Evolutionary conservation across 768 basidiomycete species (phyloP), one percentile per base, ranked within the genome.

Genomic region (Trametes cinnabarina): DNA sequence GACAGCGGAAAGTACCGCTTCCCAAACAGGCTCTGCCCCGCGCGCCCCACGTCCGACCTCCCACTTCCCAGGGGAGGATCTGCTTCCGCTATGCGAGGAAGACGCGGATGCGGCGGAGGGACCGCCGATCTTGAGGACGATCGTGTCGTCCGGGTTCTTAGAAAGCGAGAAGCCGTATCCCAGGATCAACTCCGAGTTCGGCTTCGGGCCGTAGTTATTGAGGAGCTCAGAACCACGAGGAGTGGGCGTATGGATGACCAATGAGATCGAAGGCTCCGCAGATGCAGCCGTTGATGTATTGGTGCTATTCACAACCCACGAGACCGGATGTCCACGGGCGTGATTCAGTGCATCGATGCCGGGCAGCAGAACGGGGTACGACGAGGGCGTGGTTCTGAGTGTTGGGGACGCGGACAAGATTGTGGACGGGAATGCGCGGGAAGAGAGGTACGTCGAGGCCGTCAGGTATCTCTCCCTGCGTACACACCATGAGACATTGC

Each of bases 201-300:
- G 85, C 69, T 97, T 97, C 0, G 86, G 82, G 0, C 94, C 95
- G 70, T 97, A 97, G 69, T 96, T 96, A 74, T 94, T 96, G 74
- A 87, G 85, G 19, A 95, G 74, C 69, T 94, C 88, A 23, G 77
- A 66, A 15, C 78, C 80, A 1, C 71, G 60, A 1, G 61, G 60
- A 3, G 77, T 73, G 0, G 74, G 47, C 1, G 65, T 70, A 64
- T 87, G 87, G 7, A 81, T 72, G 2, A 90, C 74, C 50, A 96
- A 79, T 1, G 88, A 83, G 54, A 95, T 80, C 15, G 71, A 71
- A 47, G 79, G 69, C 23, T 67, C 66, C 15, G 62, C 8, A 3
- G 39, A 1, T 15, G 37, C 46, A 6, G 58, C 37, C 37, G 66
- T 28, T 17, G 59, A 53, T 32, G 3, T 1, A 56, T 14, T 15